Evolutionary conservation across 208 protist species (phyloP).

Genomic region (Tritrichomonas musculus): DNA sequence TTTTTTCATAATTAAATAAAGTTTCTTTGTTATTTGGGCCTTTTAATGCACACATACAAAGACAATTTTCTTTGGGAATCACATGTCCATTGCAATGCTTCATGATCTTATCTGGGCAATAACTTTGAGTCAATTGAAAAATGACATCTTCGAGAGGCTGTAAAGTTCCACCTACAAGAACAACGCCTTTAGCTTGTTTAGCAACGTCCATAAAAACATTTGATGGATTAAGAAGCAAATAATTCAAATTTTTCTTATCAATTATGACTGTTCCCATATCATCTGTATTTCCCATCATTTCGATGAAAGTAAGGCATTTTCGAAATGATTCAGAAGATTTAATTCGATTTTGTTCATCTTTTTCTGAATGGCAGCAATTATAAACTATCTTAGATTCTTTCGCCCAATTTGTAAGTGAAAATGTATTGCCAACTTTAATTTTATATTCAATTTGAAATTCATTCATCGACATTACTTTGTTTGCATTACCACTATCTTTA

Average conservation of each 20-base stretch:
- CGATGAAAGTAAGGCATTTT: background rate
- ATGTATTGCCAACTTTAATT: background rate
- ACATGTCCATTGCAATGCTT: conserved; percentile 1
- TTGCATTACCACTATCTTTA: background rate
- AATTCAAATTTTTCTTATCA: background rate
- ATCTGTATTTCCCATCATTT: conserved; percentile 5
- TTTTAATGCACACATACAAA: background rate
- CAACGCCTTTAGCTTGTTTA: background rate
- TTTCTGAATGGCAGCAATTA: background rate
- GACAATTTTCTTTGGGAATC: background rate
- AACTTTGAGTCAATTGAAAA: background rate
- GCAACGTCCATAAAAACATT: background rate
- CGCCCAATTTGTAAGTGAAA: background rate
- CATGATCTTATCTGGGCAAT: background rate
- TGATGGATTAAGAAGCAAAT: conserved; percentile 2
- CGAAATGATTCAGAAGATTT: background rate
- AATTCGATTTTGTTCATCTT: background rate
- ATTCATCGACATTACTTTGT: background rate
- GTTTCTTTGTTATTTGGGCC: background rate
- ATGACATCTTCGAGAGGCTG: background rate
- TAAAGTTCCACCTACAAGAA: conserved; percentile 1
- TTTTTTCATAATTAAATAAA: background rate
- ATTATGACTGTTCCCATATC: background rate
- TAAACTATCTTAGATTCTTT: background rate
- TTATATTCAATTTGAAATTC: background rate